Conservation (phyloP, 306 rosid species). For the Lotus japonicus region DNA sequence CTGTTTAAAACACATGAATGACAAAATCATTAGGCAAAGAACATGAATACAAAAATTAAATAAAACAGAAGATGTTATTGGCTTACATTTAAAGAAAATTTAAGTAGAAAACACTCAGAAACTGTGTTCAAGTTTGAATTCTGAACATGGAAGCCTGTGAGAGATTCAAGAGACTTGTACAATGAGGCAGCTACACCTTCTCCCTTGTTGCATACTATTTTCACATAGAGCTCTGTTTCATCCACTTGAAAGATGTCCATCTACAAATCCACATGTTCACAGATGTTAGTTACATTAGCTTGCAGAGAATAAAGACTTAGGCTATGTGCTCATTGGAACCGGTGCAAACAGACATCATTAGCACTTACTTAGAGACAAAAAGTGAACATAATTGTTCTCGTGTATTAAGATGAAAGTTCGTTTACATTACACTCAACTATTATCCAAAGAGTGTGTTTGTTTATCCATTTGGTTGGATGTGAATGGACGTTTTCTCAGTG, state of each 20-base stretch:
- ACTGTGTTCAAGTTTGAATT: constrained; percentile 55
- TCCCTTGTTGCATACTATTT: constrained; percentile 50
- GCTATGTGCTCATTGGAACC: too few relatives aligned
- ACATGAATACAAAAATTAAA: background rate
- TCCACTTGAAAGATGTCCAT: constrained; percentile 73
- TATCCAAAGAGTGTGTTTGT: too few relatives aligned
- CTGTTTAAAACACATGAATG: constrained; percentile 29
- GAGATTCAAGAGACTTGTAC: constrained; percentile 68
- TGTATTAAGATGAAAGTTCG: too few relatives aligned
- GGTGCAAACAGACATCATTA: too few relatives aligned
- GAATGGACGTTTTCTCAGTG: too few relatives aligned
- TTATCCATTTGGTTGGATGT: too few relatives aligned
- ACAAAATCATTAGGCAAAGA: background rate
- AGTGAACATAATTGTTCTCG: too few relatives aligned
- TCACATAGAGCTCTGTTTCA: constrained; percentile 64
- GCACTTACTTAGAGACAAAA: too few relatives aligned
- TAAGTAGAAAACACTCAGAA: constrained; percentile 38
- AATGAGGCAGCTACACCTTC: constrained; percentile 51
- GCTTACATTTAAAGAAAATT: constrained; percentile 49
- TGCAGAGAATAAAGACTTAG: background rate
- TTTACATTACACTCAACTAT: too few relatives aligned
- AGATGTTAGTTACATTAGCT: background rate
- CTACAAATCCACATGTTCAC: constrained; percentile 26
- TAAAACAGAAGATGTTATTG: background rate
- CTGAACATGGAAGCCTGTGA: constrained; percentile 41